Conservation (phyloP, 345 rosid species). For the Lepidium aucheri region DNA sequence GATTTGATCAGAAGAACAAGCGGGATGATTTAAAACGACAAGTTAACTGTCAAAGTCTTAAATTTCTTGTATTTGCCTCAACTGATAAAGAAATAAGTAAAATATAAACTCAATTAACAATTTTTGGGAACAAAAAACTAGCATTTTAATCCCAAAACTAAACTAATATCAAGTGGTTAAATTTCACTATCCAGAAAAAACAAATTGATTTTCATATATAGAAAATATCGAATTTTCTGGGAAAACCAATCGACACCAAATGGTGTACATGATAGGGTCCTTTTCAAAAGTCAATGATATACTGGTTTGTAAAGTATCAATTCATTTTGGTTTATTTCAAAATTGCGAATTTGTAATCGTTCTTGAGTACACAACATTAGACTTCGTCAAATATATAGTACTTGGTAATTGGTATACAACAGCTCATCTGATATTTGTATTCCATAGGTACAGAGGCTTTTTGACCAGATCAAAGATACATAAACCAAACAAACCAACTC, state of each 20-base stretch:
- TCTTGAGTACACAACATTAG: not conserved
- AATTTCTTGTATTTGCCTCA: not conserved
- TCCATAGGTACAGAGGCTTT: not conserved
- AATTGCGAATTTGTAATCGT: not conserved
- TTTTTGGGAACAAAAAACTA: not conserved
- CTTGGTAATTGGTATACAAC: not conserved
- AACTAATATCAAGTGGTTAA: too few relatives aligned
- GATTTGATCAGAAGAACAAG: not conserved
- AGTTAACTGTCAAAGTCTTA: slow-evolving; percentile 5
- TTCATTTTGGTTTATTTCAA: not conserved
- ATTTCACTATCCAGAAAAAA: too few relatives aligned
- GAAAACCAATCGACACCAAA: not conserved
- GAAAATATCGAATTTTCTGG: not conserved
- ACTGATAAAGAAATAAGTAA: too few relatives aligned
- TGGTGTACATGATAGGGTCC: too few relatives aligned
- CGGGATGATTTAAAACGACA: not conserved
- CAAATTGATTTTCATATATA: not conserved
- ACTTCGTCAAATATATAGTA: not conserved
- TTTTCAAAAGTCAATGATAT: not conserved
- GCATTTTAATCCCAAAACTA: not conserved
- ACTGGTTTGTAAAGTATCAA: not conserved
- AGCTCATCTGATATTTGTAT: slow-evolving; percentile 1
- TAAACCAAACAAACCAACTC: not conserved
- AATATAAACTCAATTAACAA: too few relatives aligned
- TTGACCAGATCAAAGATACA: not conserved